Percentiles rank a stretch among this genome's conserved stretches.
phyloP scores from a whole-genome alignment of 306 rosid species.

The Rosa lucieae region DNA sequence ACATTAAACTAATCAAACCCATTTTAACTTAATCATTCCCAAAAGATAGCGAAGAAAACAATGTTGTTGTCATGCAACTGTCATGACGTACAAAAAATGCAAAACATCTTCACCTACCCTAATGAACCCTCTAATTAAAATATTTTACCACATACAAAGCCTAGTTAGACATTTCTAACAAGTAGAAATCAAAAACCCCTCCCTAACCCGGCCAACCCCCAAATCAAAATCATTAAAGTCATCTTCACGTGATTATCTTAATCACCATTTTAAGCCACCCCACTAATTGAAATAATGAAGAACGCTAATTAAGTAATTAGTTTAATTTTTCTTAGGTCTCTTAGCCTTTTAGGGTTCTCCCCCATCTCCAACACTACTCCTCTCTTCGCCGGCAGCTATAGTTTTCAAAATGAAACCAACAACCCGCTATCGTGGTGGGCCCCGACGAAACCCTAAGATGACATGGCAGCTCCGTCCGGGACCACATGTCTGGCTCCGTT shows the following conservation, averaged over 20 bases:
- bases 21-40: slow-evolving; percentile 22
- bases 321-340: not conserved
- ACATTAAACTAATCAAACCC: slow-evolving; percentile 5
- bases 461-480: slow-evolving; percentile 40
- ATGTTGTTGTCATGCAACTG: slow-evolving; percentile 43
- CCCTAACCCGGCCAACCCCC: not conserved
- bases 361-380: not conserved
- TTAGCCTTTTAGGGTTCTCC: not conserved
- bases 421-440: slow-evolving; percentile 37
- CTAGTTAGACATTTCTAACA: slow-evolving; percentile 17
- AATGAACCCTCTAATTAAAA: slow-evolving; percentile 8
- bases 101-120: slow-evolving; percentile 43
- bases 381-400: slow-evolving; percentile 60
- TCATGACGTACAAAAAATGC: slow-evolving; percentile 36
- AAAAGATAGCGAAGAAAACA: slow-evolving; percentile 46
- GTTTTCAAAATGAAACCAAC: slow-evolving; percentile 33
- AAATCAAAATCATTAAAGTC: slow-evolving; percentile 16
- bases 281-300: not conserved
- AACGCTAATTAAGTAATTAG: not conserved
- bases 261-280: not conserved
- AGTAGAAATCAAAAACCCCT: slow-evolving; percentile 14
- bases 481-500: slow-evolving; percentile 44
- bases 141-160: slow-evolving; percentile 12
- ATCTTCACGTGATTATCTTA: slow-evolving; percentile 30
- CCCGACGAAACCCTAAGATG: slow-evolving; percentile 19